A percentile compares a stretch with the other conserved stretches of the same genome.
Evolutionary conservation across 2,329 filamentous ascomycete genomes (phyloP).

Genomic region (Phialophora macrospora): DNA sequence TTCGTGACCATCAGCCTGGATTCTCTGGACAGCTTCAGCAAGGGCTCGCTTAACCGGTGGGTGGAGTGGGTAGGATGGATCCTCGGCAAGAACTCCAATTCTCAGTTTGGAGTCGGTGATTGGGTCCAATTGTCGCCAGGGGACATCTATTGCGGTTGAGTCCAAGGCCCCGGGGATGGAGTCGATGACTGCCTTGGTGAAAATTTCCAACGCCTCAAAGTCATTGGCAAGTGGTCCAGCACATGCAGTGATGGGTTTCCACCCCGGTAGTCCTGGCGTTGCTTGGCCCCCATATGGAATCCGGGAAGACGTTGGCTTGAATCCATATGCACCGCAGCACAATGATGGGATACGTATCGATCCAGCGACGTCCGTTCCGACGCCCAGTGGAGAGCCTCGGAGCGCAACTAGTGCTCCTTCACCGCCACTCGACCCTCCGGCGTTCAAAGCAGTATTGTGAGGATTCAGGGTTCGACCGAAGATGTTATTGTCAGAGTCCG

Average conservation of each 20-base stretch:
- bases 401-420: slow-evolving; percentile 47
- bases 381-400: slow-evolving; percentile 43
- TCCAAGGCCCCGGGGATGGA: slow-evolving; percentile 38
- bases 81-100: slow-evolving; percentile 57
- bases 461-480: slow-evolving; percentile 52
- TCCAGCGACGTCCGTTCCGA: slow-evolving; percentile 47
- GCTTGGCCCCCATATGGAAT: slow-evolving; percentile 43
- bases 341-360: slow-evolving; percentile 47
- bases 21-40: slow-evolving; percentile 49
- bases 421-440: slow-evolving; percentile 48
- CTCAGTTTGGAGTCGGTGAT: slow-evolving; percentile 42
- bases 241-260: slow-evolving; percentile 33
- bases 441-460: slow-evolving; percentile 42
- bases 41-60: slow-evolving; percentile 59
- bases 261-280: slow-evolving; percentile 33
- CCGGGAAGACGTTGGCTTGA: slow-evolving; percentile 44
- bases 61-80: slow-evolving; percentile 56
- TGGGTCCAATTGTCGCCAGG: slow-evolving; percentile 38
- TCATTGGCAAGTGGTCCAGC: slow-evolving; percentile 39
- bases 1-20: slow-evolving; percentile 60
- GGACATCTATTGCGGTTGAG: slow-evolving; percentile 38
- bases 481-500: slow-evolving; percentile 50
- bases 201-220: slow-evolving; percentile 39
- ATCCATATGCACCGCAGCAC: slow-evolving; percentile 46
- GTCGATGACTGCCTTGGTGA: slow-evolving; percentile 36